phyloP scores from a whole-genome alignment of 108 stramenopile genomes.

The Cyclostephanos tholiformis region DNA sequence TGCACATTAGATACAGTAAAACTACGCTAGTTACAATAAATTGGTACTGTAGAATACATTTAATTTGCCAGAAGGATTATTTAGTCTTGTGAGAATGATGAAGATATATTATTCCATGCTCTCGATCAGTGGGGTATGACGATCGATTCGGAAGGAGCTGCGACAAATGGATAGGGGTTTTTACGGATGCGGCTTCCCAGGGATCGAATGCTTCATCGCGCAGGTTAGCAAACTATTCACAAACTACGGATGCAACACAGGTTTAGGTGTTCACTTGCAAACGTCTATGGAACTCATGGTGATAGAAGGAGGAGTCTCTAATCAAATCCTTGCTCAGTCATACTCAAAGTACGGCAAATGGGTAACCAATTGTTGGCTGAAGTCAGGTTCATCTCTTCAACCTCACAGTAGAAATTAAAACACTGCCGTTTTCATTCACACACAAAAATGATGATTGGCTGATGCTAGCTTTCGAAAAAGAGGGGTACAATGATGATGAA shows the following conservation, averaged over 20 bases:
- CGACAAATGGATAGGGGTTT: conserved; percentile 10
- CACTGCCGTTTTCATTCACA: not conserved
- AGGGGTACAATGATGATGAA: not conserved
- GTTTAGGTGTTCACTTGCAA: not conserved
- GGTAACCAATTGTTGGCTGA: conserved; percentile 6
- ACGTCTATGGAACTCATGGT: not conserved
- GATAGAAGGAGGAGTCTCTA: not conserved
- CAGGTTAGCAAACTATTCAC: conserved; percentile 9
- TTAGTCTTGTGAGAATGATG: too few species aligned
- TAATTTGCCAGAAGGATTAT: too few species aligned
- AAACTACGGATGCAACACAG: conserved; percentile 6
- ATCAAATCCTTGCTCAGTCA: not conserved
- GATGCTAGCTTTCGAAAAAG: not conserved
- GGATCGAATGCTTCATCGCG: not conserved
- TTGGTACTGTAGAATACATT: too few species aligned
- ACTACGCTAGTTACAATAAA: too few species aligned
- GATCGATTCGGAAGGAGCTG: not conserved
- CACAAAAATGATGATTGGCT: not conserved
- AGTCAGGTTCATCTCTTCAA: not conserved
- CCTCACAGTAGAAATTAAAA: not conserved
- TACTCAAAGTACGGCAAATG: not conserved
- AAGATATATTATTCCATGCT: conserved; percentile 8
- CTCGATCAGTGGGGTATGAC: not conserved
- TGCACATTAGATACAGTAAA: too few species aligned
- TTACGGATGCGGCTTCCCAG: not conserved